A percentile compares a stretch with the other conserved stretches of the same genome.
Evolutionary conservation across 2,329 filamentous ascomycete species (phyloP).

Genomic region (Sphaceloma murrayae): DNA sequence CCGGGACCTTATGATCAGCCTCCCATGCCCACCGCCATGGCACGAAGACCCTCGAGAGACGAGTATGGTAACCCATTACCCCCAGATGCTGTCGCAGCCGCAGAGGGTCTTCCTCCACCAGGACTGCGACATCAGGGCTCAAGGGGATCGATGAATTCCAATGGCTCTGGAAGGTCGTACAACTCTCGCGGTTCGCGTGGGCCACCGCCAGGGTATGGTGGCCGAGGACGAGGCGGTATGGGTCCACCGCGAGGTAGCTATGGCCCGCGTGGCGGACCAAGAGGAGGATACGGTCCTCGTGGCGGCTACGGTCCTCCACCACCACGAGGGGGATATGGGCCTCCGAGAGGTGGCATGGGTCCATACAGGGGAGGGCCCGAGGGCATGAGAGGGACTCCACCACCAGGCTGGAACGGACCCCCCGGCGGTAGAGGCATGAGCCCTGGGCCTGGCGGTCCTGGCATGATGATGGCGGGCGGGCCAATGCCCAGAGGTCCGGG

Average conservation of each 20-base stretch:
- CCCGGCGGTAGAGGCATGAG: conserved; percentile 32
- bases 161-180: conserved; percentile 27
- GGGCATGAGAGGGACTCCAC: conserved; percentile 26
- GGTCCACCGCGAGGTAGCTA: conserved; percentile 20
- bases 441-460: conserved; percentile 19
- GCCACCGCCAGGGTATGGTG: conserved; percentile 22
- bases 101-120: conserved; percentile 33
- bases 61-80: conserved; percentile 54
- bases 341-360: conserved; percentile 37
- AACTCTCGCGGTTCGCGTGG: conserved; percentile 27
- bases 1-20: conserved; percentile 33
- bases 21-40: conserved; percentile 31
- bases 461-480: conserved; percentile 19
- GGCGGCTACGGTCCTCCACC: conserved; percentile 32
- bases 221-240: conserved; percentile 24
- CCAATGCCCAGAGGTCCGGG: conserved; percentile 30
- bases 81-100: conserved; percentile 23
- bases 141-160: conserved; percentile 36
- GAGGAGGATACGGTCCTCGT: conserved; percentile 35
- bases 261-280: conserved; percentile 27
- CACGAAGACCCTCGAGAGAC: conserved; percentile 41
- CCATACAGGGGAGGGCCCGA: conserved; percentile 29
- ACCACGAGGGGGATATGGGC: conserved; percentile 32
- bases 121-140: conserved; percentile 41
- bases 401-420: conserved; percentile 26